A percentile compares a stretch with the other conserved stretches of the same genome.
Evolutionary conservation across 768 basidiomycete species (phyloP).

Genomic region (Naganishia friedmannii): DNA sequence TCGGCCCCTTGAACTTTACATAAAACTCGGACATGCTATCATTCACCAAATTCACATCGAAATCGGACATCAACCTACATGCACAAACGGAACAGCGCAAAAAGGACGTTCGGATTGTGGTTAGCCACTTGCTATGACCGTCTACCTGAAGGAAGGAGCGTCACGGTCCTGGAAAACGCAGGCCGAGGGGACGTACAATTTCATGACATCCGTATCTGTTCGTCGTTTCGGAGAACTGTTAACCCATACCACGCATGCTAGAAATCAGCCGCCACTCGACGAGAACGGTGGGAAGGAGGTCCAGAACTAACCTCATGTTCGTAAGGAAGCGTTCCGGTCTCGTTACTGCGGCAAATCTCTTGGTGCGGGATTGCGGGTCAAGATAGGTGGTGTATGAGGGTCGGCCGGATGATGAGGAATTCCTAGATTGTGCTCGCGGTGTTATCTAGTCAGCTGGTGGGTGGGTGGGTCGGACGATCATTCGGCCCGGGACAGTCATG

Average conservation of each 20-base stretch:
- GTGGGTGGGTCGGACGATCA: not conserved
- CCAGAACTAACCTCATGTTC: not conserved
- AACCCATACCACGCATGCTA: not conserved
- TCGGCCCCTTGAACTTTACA: constrained; percentile 88
- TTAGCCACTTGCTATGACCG: constrained; percentile 5
- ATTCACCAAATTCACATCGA: constrained; percentile 93
- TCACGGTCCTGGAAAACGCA: too few species aligned
- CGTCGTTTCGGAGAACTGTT: constrained; percentile 86
- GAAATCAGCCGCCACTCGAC: not conserved
- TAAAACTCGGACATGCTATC: constrained; percentile 99
- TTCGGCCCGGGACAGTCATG: not conserved
- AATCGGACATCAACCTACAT: constrained; percentile 91
- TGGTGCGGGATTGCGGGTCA: too few species aligned
- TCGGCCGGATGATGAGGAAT: too few species aligned
- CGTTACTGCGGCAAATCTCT: not conserved
- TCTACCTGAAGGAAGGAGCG: too few species aligned
- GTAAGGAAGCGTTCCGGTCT: not conserved
- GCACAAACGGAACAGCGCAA: not conserved
- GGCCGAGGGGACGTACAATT: constrained; percentile 64
- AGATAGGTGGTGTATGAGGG: too few species aligned
- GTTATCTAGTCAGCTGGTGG: too few species aligned
- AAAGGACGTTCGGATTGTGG: too few species aligned
- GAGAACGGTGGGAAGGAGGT: too few species aligned
- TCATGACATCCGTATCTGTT: constrained; percentile 99
- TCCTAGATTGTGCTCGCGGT: too few species aligned